These are phyloP conservation scores for Phytophthora lateralis DNA, from an alignment of 352 stramenopile genomes.

Conservation along the genomic window DNA sequence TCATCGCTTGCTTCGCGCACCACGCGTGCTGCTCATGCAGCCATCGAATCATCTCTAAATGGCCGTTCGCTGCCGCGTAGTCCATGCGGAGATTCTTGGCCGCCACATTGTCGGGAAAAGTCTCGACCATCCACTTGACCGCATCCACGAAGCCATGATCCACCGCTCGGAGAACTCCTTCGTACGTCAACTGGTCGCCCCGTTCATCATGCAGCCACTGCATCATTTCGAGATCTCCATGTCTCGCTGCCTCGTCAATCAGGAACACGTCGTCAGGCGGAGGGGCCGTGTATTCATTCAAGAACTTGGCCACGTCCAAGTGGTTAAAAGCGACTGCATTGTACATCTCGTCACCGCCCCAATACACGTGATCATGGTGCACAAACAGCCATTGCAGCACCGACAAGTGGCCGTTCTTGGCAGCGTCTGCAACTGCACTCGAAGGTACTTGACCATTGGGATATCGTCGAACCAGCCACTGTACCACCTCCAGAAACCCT, in stretches of 20 bases:
- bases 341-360: conserved; percentile 39
- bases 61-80: conserved; percentile 29
- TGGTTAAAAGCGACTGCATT: conserved; percentile 29
- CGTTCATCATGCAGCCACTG: conserved; percentile 29
- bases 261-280: conserved; percentile 25
- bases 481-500: conserved; percentile 22
- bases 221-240: conserved; percentile 39
- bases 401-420: conserved; percentile 31
- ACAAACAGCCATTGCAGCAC: conserved; percentile 37
- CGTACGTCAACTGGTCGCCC: conserved; percentile 27
- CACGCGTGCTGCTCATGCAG: conserved; percentile 24
- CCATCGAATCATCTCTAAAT: conserved; percentile 38
- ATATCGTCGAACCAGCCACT: conserved; percentile 25
- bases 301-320: conserved; percentile 25
- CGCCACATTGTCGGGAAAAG: conserved; percentile 19
- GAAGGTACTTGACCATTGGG: conserved; percentile 23
- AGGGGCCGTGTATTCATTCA: conserved; percentile 25
- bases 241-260: conserved; percentile 34
- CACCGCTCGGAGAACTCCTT: conserved; percentile 32
- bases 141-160: conserved; percentile 26
- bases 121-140: conserved; percentile 30
- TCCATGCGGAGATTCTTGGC: conserved; percentile 28
- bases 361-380: conserved; percentile 39
- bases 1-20: conserved; percentile 26
- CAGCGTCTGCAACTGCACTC: conserved; percentile 16